phyloP scores from a whole-genome alignment of 2,329 filamentous ascomycete genomes.

The Penicillium sp. region DNA sequence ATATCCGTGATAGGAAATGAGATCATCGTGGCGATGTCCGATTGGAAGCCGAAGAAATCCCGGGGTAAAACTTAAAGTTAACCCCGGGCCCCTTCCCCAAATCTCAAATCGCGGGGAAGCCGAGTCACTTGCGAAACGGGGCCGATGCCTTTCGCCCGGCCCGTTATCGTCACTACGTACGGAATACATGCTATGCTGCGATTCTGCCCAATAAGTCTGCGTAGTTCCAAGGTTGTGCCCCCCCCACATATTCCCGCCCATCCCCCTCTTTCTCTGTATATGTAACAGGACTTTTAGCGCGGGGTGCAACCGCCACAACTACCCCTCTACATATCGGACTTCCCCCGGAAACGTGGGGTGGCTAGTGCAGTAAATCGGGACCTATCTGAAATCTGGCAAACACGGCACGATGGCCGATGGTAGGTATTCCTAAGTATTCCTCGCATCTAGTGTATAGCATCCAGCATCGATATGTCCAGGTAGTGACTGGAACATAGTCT shows the following conservation, averaged over 20 bases:
- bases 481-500: neutral
- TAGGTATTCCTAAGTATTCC: too few relatives aligned
- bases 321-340: constrained; percentile 3
- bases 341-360: constrained; percentile 11
- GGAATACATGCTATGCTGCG: too few relatives aligned
- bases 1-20: neutral
- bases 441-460: neutral
- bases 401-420: constrained; percentile 7
- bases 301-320: constrained; percentile 8
- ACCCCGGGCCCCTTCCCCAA: constrained; percentile 2
- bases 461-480: too few relatives aligned
- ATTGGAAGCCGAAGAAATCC: neutral
- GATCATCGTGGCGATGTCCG: neutral
- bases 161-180: too few relatives aligned
- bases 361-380: neutral
- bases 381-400: constrained; percentile 1
- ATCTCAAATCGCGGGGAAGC: constrained; percentile 9
- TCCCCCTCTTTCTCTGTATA: neutral
- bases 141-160: constrained; percentile 13
- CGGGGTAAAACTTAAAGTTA: neutral
- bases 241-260: neutral
- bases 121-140: constrained; percentile 8
- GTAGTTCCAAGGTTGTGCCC: too few relatives aligned
- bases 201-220: neutral
- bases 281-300: neutral